phyloP scores from a whole-genome alignment of 805 yeast species.

The Barnettozyma botsteinii region DNA sequence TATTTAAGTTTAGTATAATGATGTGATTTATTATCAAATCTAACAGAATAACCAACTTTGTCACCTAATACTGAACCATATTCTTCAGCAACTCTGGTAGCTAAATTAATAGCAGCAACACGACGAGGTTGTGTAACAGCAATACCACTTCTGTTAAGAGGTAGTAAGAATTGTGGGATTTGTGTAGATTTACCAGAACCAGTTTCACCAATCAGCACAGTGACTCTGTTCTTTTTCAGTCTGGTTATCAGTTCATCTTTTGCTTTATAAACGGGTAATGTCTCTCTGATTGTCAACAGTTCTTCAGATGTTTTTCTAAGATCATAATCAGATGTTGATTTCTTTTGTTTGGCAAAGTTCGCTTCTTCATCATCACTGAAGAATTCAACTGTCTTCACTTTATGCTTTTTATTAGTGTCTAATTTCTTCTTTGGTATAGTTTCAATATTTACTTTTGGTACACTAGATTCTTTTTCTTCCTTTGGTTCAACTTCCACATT shows the following conservation, averaged over 20 bases:
- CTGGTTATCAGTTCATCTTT: conserved; percentile 55
- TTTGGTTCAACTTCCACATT: background rate
- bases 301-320: conserved; percentile 34
- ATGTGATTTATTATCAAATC: conserved; percentile 71
- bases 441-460: no score
- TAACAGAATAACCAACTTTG: conserved; percentile 86
- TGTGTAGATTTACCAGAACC: conserved; percentile 99
- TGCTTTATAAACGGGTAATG: conserved; percentile 73
- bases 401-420: conserved; percentile 8
- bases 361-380: conserved; percentile 33
- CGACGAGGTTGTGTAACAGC: conserved; percentile 97
- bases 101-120: conserved; percentile 94
- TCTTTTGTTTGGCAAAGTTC: conserved; percentile 13
- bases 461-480: background rate
- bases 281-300: conserved; percentile 46
- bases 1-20: conserved; percentile 68
- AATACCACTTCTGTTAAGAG: conserved; percentile 43
- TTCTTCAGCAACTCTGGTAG: conserved; percentile 89
- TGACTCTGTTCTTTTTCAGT: conserved; percentile 53
- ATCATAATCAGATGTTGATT: conserved; percentile 20
- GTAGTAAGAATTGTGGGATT: conserved; percentile 84
- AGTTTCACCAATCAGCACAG: conserved; percentile 89
- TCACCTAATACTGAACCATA: conserved; percentile 70
- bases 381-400: conserved; percentile 31
- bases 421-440: conserved; percentile 6